A percentile compares a stretch with the other conserved stretches of the same genome.
phyloP scores from a whole-genome alignment of 768 basidiomycete genomes.

The Dacryopinax primogenitus region DNA sequence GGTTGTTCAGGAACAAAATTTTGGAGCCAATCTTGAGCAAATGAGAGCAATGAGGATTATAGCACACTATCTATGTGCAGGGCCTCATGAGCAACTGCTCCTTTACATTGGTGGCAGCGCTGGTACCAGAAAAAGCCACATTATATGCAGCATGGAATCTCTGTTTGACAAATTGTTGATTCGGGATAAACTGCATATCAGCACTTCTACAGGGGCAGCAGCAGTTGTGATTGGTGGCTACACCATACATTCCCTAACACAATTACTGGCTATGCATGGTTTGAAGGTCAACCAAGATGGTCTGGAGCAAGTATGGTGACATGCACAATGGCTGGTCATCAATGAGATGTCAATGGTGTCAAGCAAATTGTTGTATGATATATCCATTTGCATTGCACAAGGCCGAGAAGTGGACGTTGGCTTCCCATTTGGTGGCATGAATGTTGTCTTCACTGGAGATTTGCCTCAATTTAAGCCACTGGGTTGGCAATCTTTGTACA shows the following conservation, averaged over 20 bases:
- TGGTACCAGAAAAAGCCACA: background rate
- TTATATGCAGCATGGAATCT: background rate
- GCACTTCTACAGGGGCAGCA: background rate
- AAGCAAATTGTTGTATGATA: background rate
- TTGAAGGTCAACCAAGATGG: background rate
- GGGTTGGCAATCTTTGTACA: background rate
- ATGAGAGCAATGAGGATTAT: background rate
- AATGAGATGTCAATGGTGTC: background rate
- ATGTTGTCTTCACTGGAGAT: background rate
- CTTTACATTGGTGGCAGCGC: background rate
- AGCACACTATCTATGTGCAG: background rate
- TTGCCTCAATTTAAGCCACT: background rate
- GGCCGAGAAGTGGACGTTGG: background rate
- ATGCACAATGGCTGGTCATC: background rate
- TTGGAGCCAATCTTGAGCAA: background rate
- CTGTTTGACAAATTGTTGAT: background rate
- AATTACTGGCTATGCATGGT: background rate
- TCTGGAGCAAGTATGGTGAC: background rate
- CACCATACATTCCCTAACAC: background rate
- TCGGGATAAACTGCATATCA: background rate
- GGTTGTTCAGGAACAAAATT: background rate
- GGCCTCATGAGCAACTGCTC: background rate
- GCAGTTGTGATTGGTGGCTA: background rate
- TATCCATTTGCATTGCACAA: background rate
- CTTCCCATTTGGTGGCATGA: background rate